These are phyloP conservation scores for Colletotrichum lentis DNA, from an alignment of 2,329 filamentous ascomycete species.

Conservation along the genomic window DNA sequence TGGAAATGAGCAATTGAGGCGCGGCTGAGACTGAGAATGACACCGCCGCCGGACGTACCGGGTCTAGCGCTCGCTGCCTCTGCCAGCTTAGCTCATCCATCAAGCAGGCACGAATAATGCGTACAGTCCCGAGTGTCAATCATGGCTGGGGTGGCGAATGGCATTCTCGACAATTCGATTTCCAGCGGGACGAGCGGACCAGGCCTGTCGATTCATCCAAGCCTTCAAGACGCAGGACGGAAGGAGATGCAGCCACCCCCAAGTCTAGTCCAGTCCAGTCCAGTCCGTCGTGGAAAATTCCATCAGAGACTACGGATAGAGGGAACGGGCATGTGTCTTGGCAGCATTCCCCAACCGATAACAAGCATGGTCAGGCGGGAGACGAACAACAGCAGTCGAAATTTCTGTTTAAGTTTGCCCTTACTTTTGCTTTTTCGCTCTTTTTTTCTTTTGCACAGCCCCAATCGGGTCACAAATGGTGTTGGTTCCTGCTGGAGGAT, in stretches of 20 bases:
- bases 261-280: not conserved
- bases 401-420: not conserved
- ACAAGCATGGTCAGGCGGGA: constrained; percentile 22
- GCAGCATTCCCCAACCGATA: not conserved
- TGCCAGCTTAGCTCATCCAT: constrained; percentile 10
- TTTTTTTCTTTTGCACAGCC: constrained; percentile 31
- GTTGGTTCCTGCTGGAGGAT: constrained; percentile 12
- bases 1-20: constrained; percentile 32
- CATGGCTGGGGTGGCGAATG: constrained; percentile 35
- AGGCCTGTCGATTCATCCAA: constrained; percentile 1
- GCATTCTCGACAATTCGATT: constrained; percentile 38
- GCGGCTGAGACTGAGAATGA: constrained; percentile 20
- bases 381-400: not conserved
- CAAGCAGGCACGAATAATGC: constrained; percentile 1
- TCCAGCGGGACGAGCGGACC: constrained; percentile 25
- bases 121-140: not conserved
- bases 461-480: constrained; percentile 11
- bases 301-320: not conserved
- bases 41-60: constrained; percentile 19
- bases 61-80: not conserved
- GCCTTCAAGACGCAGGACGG: not conserved
- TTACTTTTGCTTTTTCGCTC: not conserved
- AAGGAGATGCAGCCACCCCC: no score
- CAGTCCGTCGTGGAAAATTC: constrained; percentile 26
- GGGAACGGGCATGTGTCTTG: no score